These are phyloP conservation scores for Smittium mucronatum DNA, from an alignment of 371 early-diverging fungal genomes.

Conservation along the genomic window DNA sequence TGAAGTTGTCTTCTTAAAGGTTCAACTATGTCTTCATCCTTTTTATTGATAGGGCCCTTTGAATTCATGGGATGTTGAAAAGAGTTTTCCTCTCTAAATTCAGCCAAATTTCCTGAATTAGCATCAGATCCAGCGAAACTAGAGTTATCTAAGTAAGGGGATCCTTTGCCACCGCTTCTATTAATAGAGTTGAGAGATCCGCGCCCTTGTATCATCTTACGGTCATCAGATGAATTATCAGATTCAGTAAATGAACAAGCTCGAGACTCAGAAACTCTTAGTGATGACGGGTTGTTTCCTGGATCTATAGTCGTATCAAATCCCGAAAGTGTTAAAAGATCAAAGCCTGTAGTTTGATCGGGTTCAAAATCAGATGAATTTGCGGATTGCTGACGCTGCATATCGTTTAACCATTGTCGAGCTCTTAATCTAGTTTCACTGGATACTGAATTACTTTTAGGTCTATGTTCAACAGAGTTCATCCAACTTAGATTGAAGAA, in stretches of 20 bases:
- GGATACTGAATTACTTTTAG: not conserved
- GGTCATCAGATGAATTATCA: not conserved
- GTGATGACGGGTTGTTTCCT: not conserved
- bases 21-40: slow-evolving; percentile 26
- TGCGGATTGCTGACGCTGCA: slow-evolving; percentile 5
- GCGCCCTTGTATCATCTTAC: too few species aligned
- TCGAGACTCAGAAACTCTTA: not conserved
- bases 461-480: slow-evolving; percentile 4
- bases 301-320: slow-evolving; percentile 7
- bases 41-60: not conserved
- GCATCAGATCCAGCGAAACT: not conserved
- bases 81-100: not conserved
- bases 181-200: not conserved
- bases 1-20: slow-evolving; percentile 27
- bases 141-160: not conserved
- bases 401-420: slow-evolving; percentile 8
- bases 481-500: slow-evolving; percentile 26
- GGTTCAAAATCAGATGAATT: not conserved
- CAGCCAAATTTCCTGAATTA: not conserved
- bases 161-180: not conserved
- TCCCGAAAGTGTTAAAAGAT: slow-evolving; percentile 9
- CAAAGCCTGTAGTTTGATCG: slow-evolving; percentile 6
- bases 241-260: not conserved
- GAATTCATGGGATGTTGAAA: not conserved
- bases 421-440: not conserved